A percentile compares a stretch with the other conserved stretches of the same genome.
phyloP scores from a whole-genome alignment of 1,284 basidiomycete genomes.

The Kwoniella shivajii region DNA sequence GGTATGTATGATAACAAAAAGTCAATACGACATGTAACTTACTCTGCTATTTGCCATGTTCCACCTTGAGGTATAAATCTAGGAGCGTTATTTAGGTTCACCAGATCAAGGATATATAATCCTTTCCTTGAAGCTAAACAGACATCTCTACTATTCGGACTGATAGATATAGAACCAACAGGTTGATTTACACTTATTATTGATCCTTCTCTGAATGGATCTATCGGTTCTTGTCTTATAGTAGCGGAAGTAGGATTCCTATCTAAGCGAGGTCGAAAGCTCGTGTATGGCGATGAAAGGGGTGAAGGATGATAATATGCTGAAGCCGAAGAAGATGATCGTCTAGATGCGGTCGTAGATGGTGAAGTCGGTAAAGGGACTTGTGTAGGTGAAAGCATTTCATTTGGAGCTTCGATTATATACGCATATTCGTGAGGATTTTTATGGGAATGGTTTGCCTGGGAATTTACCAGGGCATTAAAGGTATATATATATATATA shows the following conservation, averaged over 20 bases:
- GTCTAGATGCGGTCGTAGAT: slow-evolving; percentile 8
- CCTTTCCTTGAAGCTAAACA: slow-evolving; percentile 73
- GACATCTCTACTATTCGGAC: slow-evolving; percentile 54
- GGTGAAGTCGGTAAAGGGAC: slow-evolving; percentile 24
- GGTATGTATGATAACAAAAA: too few relatives aligned
- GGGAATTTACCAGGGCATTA: background rate
- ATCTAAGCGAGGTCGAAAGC: slow-evolving; percentile 32
- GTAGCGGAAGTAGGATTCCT: slow-evolving; percentile 28
- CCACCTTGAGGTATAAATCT: slow-evolving; percentile 93
- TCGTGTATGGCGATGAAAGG: slow-evolving; percentile 28
- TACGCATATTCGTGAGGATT: too few relatives aligned
- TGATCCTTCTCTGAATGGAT: slow-evolving; percentile 46
- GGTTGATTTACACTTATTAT: slow-evolving; percentile 55
- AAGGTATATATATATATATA: background rate
- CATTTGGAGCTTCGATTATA: background rate
- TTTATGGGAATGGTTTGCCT: too few relatives aligned
- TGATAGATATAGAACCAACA: slow-evolving; percentile 56
- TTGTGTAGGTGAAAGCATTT: slow-evolving; percentile 21
- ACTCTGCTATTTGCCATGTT: slow-evolving; percentile 90
- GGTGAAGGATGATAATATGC: slow-evolving; percentile 16
- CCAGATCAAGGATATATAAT: slow-evolving; percentile 93
- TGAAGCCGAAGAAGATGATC: slow-evolving; percentile 15
- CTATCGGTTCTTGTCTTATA: slow-evolving; percentile 18
- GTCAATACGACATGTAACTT: slow-evolving; percentile 25
- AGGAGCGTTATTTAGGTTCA: slow-evolving; percentile 81